Evolutionary conservation across 768 basidiomycete genomes (phyloP).

Genomic region (Trametes elegans): DNA sequence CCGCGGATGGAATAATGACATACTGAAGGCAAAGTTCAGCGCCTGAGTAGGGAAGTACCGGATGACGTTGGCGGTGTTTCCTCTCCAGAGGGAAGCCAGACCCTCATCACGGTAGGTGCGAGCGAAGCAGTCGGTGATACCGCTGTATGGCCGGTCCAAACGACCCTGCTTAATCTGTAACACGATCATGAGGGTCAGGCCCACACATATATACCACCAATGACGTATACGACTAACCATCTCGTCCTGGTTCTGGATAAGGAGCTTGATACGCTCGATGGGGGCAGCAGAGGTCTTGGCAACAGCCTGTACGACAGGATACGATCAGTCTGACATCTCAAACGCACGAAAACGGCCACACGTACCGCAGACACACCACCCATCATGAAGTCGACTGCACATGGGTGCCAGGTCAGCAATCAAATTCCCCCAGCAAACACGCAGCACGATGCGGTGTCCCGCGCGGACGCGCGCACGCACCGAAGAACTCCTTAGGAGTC

Average conservation of each 20-base stretch:
- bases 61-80: conserved; percentile 99
- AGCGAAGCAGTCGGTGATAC: conserved; percentile 85
- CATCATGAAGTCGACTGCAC: conserved; percentile 89
- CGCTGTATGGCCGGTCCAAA: conserved; percentile 95
- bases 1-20: conserved; percentile 34
- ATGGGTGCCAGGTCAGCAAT: conserved; percentile 34
- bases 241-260: conserved; percentile 99
- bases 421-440: conserved; percentile 2
- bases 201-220: not conserved
- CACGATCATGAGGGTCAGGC: not conserved
- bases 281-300: conserved; percentile 99
- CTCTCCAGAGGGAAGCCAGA: conserved; percentile 93
- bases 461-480: conserved; percentile 42
- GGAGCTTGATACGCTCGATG: conserved; percentile 99
- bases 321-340: conserved; percentile 21
- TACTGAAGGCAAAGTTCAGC: conserved; percentile 99
- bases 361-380: conserved; percentile 90
- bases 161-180: conserved; percentile 97
- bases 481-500: conserved; percentile 86
- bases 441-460: not conserved
- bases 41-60: conserved; percentile 99
- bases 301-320: conserved; percentile 65
- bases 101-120: conserved; percentile 97
- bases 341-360: conserved; percentile 15
- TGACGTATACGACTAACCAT: conserved; percentile 58